Evolutionary conservation across 805 yeast species (phyloP).

Genomic region (Yarrowia sp.): DNA sequence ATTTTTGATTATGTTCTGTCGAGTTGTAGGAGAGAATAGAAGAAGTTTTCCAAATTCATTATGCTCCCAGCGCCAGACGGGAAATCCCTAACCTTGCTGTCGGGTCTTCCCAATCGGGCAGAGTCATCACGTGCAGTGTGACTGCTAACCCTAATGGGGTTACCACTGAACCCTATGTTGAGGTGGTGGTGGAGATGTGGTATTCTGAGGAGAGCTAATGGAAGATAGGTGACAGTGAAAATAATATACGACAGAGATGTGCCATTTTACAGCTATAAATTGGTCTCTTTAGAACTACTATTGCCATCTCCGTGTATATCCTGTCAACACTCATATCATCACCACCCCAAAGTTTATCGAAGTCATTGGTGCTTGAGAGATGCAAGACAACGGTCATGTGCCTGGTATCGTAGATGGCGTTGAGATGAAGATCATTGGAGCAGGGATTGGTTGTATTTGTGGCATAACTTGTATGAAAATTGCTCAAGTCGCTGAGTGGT

Average conservation of each 20-base stretch:
- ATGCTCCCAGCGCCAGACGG: constrained; percentile 27
- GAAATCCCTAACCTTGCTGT: constrained; percentile 24
- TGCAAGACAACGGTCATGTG: neutral
- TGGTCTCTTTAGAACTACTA: too few species aligned
- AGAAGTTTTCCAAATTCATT: constrained; percentile 25
- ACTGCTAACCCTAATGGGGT: constrained; percentile 19
- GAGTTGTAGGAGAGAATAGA: constrained; percentile 26
- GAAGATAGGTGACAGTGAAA: too few species aligned
- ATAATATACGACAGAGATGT: too few species aligned
- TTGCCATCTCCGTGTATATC: too few species aligned
- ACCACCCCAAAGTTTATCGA: neutral
- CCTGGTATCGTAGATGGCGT: too few species aligned
- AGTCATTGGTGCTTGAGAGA: neutral
- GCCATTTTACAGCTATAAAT: too few species aligned
- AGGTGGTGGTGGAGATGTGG: neutral
- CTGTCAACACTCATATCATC: too few species aligned
- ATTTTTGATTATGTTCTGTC: constrained; percentile 49
- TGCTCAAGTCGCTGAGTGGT: too few species aligned
- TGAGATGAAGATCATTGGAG: too few species aligned
- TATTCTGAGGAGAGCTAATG: too few species aligned
- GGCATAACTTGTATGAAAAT: too few species aligned
- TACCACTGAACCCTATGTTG: neutral
- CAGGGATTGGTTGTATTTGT: too few species aligned
- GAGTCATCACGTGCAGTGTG: constrained; percentile 22
- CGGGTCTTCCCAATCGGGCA: constrained; percentile 9